These are phyloP conservation scores for Arabidopsis arenosa DNA, from an alignment of 345 rosid genomes.

Conservation along the genomic window DNA sequence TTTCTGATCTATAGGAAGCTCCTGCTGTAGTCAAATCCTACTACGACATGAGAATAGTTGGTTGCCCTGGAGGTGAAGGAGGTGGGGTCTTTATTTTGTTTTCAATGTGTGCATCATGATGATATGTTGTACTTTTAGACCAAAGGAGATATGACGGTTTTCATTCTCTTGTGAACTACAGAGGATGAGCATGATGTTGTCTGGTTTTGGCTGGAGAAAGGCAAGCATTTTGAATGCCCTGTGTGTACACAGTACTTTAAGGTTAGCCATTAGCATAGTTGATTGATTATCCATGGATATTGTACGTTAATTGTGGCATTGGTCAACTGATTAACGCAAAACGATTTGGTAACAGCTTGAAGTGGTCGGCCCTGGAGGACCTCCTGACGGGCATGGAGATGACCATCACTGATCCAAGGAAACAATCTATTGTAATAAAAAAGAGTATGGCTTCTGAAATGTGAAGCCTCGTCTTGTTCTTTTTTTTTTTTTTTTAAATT, in stretches of 20 bases:
- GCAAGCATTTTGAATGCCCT: conserved; percentile 73
- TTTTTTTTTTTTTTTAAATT: neutral
- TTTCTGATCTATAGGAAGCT: neutral
- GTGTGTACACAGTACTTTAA: conserved; percentile 77
- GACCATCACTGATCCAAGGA: conserved; percentile 44
- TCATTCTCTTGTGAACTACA: conserved; percentile 32
- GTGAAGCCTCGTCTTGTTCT: neutral
- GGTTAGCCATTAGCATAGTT: conserved; percentile 46
- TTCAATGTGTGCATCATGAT: neutral
- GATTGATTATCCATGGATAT: neutral
- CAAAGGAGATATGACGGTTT: neutral
- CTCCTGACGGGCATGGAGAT: conserved; percentile 70
- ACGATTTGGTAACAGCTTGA: conserved; percentile 53
- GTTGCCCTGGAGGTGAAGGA: conserved; percentile 24
- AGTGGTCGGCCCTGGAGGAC: conserved; percentile 84
- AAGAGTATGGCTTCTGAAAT: conserved; percentile 18
- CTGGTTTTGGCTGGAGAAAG: conserved; percentile 94
- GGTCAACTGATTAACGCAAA: neutral
- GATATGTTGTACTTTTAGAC: neutral
- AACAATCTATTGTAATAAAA: conserved; percentile 2
- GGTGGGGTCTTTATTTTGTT: neutral
- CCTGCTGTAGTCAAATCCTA: conserved; percentile 17
- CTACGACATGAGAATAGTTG: conserved; percentile 16
- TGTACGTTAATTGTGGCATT: neutral
- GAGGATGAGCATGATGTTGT: conserved; percentile 93